Base-by-base conservation (phyloP, 352 stramenopile genomes). In the Phytophthora melonis region DNA sequence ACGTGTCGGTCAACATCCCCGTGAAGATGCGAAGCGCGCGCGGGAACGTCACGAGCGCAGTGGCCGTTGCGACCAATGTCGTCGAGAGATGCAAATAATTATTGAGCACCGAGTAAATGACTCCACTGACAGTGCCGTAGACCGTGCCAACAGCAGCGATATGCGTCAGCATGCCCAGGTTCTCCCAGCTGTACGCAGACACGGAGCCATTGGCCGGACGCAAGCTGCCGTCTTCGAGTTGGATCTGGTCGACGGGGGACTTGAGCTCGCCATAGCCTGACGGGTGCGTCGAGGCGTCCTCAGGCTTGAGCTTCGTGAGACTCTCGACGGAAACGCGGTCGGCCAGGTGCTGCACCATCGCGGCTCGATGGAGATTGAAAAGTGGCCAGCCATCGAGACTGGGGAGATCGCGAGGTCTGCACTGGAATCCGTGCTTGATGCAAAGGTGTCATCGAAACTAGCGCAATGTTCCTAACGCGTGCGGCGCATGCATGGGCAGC, bases 1-100 rank as follows among this genome's bases (percentile, higher is more conserved):
- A 80, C 39, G 76, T 89, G 70, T 96, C 89, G 7, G 73, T 84
- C 5, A 95, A 49, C 41, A 94, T 77, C 19, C 79, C 88, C 58
- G 87, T 82, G 14, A 93, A 74, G 30, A 84, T 62, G 10, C 78
- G 78, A 32, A 87, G 77, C 4, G 74, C 71, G 19, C 79, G 77
- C 0, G 79, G 77, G 19, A 85, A 54, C 16, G 54, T 54, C n/a
- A 87, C 75, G 32, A 87, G 77, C 25, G 69, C 79, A 30, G 68
- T 68, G 16, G 78, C 77, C 1, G 80, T 81, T 32, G 80, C 65
- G n/a, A 74, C 68, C 3, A 82, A 47, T 25, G 70, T 84, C n/a
- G 73, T 77, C 10, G 79, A 80, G 67, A 86, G 80, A 68, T 82
- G 68, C 54, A 87, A 57, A 57, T 86, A 87, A 47, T 84, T 82